Base-by-base conservation (phyloP, 2,329 filamentous ascomycete species). In the Geosmithia morbida region DNA sequence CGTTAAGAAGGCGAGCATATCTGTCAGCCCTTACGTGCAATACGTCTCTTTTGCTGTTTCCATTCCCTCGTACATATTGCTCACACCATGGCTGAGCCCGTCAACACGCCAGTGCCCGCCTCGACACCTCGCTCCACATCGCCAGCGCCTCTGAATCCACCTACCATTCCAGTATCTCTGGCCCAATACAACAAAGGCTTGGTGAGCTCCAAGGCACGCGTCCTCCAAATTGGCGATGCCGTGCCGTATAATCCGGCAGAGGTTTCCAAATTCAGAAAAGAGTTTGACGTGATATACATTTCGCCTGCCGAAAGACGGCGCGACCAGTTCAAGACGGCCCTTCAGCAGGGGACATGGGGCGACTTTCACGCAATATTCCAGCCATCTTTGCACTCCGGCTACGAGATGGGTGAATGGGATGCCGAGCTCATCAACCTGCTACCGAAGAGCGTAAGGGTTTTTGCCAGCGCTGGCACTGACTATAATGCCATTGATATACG, bases 211-310 rank as follows among this genome's bases (percentile, higher is more conserved):
- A 47, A 19, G 10, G 41, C 40, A 18, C 46, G 46, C 19, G 29
- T 92, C 50, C 75, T 94, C 54, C 83, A 81, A 66, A 80, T 87
- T 62, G 87, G 86, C 52, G 85, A 89, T 57, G 65, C 69, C 10
- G 61, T 73, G 49, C 66, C 65, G 51, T 74, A 72, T 59, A 74
- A 75, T 52, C 66, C 62, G 0, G 59, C 22, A 63, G 1, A 71
- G 68, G 0, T 73, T 71, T 53, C 59, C 60, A 30, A 60, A 61
- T 51, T 76, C 54, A 57, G 61, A 26, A 44, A 59, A 0, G 60
- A 56, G 18, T 77, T 70, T 54, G 66, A 74, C 14, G 61, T 80
- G 20, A 56, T 79, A 45, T 69, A 71, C n/a, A 74, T 74, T 1
- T 63, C 64, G 10, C 52, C 62, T 1, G 62, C 65, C 14, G 75